phyloP scores from a whole-genome alignment of 1,284 basidiomycete species.

The Wallemia hederae region DNA sequence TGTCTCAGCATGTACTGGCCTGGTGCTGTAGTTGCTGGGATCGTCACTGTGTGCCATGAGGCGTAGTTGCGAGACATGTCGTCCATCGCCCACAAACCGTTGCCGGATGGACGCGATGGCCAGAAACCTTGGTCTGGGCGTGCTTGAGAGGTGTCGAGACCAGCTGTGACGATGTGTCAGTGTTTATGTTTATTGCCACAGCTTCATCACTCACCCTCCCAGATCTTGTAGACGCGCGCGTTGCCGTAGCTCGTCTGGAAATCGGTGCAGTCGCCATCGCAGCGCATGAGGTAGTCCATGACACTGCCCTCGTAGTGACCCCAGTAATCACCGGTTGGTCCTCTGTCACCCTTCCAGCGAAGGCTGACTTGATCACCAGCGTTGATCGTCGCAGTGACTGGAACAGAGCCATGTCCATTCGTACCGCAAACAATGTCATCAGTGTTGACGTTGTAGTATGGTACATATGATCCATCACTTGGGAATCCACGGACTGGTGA shows the following conservation, averaged over 20 bases:
- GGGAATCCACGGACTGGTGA: background rate
- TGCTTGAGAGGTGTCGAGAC: background rate
- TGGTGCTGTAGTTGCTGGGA: background rate
- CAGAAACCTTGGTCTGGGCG: background rate
- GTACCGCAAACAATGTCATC: background rate
- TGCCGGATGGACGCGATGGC: background rate
- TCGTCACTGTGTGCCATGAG: background rate
- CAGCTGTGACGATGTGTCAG: background rate
- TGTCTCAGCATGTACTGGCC: background rate
- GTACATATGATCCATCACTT: background rate
- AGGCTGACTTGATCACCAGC: background rate
- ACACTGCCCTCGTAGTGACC: background rate
- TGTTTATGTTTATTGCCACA: background rate
- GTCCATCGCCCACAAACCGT: background rate
- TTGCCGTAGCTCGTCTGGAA: background rate
- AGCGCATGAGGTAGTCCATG: slow-evolving; percentile 1
- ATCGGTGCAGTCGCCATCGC: background rate
- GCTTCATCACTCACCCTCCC: background rate
- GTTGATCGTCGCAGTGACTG: background rate
- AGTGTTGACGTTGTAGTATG: background rate
- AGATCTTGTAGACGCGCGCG: slow-evolving; percentile 1
- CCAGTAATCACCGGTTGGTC: background rate
- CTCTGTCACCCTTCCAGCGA: background rate
- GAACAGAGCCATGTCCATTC: background rate
- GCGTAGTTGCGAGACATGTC: background rate